phyloP scores from a whole-genome alignment of 176 grass and related monocot genomes.

The Avena atlantica region DNA sequence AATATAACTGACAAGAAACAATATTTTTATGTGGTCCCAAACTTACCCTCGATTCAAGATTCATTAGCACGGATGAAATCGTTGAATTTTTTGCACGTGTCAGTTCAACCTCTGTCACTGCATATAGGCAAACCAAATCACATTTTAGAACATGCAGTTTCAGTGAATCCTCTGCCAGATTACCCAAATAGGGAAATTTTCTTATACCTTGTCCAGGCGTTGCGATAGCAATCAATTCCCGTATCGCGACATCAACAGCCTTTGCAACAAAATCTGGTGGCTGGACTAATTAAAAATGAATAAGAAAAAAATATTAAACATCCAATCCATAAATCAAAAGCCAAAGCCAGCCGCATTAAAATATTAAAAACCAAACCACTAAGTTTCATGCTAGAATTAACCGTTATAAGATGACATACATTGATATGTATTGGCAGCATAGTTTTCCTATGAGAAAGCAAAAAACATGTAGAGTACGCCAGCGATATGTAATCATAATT shows the following conservation, averaged over 20 bases:
- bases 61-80: conserved; percentile 73
- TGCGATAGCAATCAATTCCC: conserved; percentile 81
- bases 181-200: not conserved
- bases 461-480: conserved; percentile 11
- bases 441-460: conserved; percentile 22
- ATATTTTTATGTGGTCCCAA: not conserved
- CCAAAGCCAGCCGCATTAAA: not conserved
- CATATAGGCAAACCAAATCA: conserved; percentile 27
- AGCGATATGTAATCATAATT: not conserved
- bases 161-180: conserved; percentile 9
- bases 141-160: conserved; percentile 29
- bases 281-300: conserved; percentile 51
- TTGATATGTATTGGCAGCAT: not conserved
- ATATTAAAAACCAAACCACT: conserved; percentile 4
- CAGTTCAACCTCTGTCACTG: conserved; percentile 83
- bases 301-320: conserved; percentile 37
- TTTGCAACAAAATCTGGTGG: conserved; percentile 68
- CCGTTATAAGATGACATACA: not conserved
- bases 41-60: conserved; percentile 85
- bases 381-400: conserved; percentile 21
- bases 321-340: not conserved
- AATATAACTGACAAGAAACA: conserved; percentile 16
- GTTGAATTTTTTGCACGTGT: conserved; percentile 81
- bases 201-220: conserved; percentile 80
- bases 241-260: conserved; percentile 66